These are phyloP conservation scores for Fusarium multiceps DNA, from an alignment of 2,329 filamentous ascomycete genomes.

Conservation along the genomic window DNA sequence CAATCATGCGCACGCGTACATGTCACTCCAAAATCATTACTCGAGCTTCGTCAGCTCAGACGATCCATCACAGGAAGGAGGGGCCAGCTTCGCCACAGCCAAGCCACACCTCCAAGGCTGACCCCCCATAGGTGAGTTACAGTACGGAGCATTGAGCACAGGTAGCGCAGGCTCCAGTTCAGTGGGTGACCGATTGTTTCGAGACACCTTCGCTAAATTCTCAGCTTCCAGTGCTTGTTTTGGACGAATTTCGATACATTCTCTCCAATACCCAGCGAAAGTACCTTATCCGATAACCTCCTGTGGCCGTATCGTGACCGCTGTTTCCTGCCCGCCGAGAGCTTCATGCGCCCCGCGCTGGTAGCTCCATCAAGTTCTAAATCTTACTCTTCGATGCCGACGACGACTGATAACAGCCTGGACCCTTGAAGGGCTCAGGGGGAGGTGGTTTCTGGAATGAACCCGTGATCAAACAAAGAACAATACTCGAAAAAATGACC, in stretches of 20 bases:
- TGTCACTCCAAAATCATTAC: slow-evolving; percentile 37
- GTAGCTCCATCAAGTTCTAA: slow-evolving; percentile 43
- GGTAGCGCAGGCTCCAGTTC: slow-evolving; percentile 46
- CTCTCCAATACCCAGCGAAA: not conserved
- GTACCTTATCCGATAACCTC: not conserved
- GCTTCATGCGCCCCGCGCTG: slow-evolving; percentile 47
- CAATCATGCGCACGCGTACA: slow-evolving; percentile 27
- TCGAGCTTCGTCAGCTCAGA: slow-evolving; percentile 36
- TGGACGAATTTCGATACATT: slow-evolving; percentile 1
- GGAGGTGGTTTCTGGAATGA: slow-evolving; percentile 46
- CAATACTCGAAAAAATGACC: slow-evolving; percentile 58
- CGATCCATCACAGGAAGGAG: slow-evolving; percentile 29
- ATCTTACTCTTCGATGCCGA: slow-evolving; percentile 51
- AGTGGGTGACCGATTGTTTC: slow-evolving; percentile 30
- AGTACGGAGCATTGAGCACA: slow-evolving; percentile 41
- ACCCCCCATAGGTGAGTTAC: slow-evolving; percentile 41
- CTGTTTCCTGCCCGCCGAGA: slow-evolving; percentile 23
- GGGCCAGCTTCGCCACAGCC: slow-evolving; percentile 36
- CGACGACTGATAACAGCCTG: slow-evolving; percentile 48
- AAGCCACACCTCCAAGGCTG: slow-evolving; percentile 50
- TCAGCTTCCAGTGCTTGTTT: slow-evolving; percentile 21
- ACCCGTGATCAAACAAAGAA: slow-evolving; percentile 27
- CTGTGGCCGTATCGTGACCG: slow-evolving; percentile 26
- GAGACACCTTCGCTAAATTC: slow-evolving; percentile 40
- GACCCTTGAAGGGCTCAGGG: slow-evolving; percentile 54